Evolutionary conservation across 305 asterid species (phyloP).

Genomic region (Solanum aculeatissimum): DNA sequence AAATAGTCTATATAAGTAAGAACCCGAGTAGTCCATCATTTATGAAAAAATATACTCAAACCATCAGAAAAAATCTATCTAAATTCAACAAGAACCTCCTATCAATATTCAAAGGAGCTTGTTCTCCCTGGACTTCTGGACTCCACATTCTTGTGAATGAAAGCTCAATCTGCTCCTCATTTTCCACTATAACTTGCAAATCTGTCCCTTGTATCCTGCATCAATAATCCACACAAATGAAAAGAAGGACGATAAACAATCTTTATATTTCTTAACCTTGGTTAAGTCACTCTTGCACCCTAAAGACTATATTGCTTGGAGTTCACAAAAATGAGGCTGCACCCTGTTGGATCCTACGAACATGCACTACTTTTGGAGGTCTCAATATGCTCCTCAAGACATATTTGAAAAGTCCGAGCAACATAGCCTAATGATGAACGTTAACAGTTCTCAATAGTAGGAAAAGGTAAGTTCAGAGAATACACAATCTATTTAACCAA

Average conservation of each 20-base stretch:
- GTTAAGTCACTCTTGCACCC: not conserved
- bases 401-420: not conserved
- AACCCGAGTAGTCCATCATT: not conserved
- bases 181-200: conserved; percentile 31
- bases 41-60: not conserved
- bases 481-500: not conserved
- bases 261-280: not conserved
- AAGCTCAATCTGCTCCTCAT: conserved; percentile 41
- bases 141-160: conserved; percentile 53
- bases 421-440: not conserved
- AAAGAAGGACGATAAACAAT: not conserved
- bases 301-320: not conserved
- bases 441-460: not conserved
- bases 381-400: not conserved
- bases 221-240: not conserved
- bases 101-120: conserved; percentile 38
- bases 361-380: not conserved
- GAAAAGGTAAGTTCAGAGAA: not conserved
- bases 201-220: conserved; percentile 31
- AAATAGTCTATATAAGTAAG: not conserved
- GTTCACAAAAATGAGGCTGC: not conserved
- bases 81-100: conserved; percentile 21
- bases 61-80: not conserved
- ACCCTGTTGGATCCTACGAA: not conserved
- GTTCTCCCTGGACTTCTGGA: conserved; percentile 20